Conservation (phyloP, 2,329 filamentous ascomycete genomes). For the Alternaria ethzedia region DNA sequence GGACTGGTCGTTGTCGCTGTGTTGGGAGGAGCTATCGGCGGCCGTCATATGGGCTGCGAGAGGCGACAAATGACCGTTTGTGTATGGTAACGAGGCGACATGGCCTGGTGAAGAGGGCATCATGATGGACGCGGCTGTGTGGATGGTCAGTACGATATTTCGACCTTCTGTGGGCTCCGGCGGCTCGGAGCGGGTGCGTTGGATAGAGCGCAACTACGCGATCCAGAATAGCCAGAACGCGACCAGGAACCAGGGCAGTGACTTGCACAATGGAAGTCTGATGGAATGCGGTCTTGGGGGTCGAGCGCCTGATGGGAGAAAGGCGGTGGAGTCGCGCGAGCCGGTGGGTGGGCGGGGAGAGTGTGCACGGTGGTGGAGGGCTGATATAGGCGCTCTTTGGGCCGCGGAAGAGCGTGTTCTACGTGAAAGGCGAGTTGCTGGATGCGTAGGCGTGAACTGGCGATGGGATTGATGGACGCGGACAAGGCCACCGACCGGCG, state of each 20-base stretch:
- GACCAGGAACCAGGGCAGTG: constrained; percentile 31
- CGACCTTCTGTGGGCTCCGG: constrained; percentile 37
- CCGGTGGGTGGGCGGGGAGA: constrained; percentile 26
- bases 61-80: constrained; percentile 71
- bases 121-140: constrained; percentile 66
- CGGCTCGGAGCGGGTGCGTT: constrained; percentile 44
- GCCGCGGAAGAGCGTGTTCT: constrained; percentile 17
- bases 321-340: constrained; percentile 29
- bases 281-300: constrained; percentile 46
- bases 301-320: constrained; percentile 40
- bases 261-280: constrained; percentile 45
- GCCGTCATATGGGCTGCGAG: constrained; percentile 55
- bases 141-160: constrained; percentile 53
- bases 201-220: constrained; percentile 51
- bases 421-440: constrained; percentile 24
- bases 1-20: constrained; percentile 78
- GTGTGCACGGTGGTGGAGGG: constrained; percentile 17
- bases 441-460: constrained; percentile 42
- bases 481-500: constrained; percentile 33
- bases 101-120: constrained; percentile 68
- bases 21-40: constrained; percentile 56
- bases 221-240: constrained; percentile 49
- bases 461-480: constrained; percentile 45
- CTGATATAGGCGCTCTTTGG: constrained; percentile 19
- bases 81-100: constrained; percentile 67